Conservation (phyloP, 495 filamentous ascomycete species). For the Penicillium bovifimosum region DNA sequence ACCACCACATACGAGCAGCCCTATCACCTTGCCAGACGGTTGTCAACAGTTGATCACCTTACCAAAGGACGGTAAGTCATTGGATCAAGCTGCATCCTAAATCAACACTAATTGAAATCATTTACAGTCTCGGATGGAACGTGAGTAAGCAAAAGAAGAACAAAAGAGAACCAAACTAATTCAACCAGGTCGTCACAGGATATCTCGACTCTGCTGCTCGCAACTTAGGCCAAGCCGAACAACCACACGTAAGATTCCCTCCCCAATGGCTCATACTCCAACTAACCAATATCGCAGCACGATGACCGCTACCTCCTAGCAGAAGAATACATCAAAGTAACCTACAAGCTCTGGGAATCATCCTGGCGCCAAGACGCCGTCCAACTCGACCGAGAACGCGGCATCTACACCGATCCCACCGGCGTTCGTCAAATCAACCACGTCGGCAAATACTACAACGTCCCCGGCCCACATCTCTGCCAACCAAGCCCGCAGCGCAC, state of each 20-base stretch:
- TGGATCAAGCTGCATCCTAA: neutral
- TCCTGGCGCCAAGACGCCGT: slow-evolving; percentile 67
- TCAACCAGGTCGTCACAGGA: slow-evolving; percentile 52
- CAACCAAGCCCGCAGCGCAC: slow-evolving; percentile 62
- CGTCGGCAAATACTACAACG: slow-evolving; percentile 57
- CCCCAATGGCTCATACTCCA: too few relatives aligned
- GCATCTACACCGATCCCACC: slow-evolving; percentile 55
- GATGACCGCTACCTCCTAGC: slow-evolving; percentile 63
- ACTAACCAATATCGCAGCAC: slow-evolving; percentile 37
- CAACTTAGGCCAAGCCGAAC: slow-evolving; percentile 52
- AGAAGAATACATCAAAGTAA: slow-evolving; percentile 62
- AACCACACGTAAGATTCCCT: slow-evolving; percentile 33
- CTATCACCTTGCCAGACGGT: slow-evolving; percentile 59
- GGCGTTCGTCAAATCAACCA: slow-evolving; percentile 62
- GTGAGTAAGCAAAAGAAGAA: slow-evolving; percentile 12
- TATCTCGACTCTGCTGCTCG: slow-evolving; percentile 63
- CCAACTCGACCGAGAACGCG: slow-evolving; percentile 46
- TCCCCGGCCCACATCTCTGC: slow-evolving; percentile 60
- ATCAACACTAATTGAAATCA: neutral
- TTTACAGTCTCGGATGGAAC: slow-evolving; percentile 53
- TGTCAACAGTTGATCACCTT: slow-evolving; percentile 64
- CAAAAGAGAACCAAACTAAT: neutral
- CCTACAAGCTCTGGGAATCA: slow-evolving; percentile 66
- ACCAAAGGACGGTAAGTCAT: slow-evolving; percentile 52
- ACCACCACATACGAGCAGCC: slow-evolving; percentile 65